Evolutionary conservation across 306 rosid species (phyloP).

Genomic region (Quercus suber): DNA sequence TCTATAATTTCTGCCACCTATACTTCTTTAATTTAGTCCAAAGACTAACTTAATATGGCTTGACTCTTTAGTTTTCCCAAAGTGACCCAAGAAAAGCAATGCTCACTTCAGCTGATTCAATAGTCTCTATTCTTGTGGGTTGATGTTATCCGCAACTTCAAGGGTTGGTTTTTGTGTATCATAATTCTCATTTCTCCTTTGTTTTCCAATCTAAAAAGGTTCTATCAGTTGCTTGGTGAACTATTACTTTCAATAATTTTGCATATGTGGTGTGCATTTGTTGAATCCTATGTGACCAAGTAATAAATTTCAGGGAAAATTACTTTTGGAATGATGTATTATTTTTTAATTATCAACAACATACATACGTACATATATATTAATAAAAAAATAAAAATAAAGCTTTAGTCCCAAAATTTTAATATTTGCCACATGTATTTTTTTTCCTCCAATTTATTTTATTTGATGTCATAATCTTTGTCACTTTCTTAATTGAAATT

Average conservation of each 20-base stretch:
- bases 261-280: background rate
- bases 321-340: no score
- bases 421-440: no score
- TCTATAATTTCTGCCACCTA: slow-evolving; percentile 6
- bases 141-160: slow-evolving; percentile 57
- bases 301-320: no score
- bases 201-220: background rate
- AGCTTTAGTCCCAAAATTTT: no score
- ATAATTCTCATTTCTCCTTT: background rate
- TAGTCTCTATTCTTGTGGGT: slow-evolving; percentile 44
- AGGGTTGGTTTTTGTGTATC: slow-evolving; percentile 37
- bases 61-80: slow-evolving; percentile 55
- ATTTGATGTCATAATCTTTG: no score
- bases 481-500: no score
- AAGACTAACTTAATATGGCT: slow-evolving; percentile 16
- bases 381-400: no score
- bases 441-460: no score
- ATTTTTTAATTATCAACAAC: no score
- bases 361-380: no score
- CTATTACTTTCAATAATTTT: background rate
- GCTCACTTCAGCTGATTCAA: slow-evolving; percentile 72
- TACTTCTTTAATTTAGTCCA: background rate
- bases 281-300: background rate
- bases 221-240: background rate
- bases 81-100: slow-evolving; percentile 53